Percentiles rank a stretch among this genome's conserved stretches.
Evolutionary conservation across 352 stramenopile species (phyloP).

Genomic region (Aphanomyces cochlioides): DNA sequence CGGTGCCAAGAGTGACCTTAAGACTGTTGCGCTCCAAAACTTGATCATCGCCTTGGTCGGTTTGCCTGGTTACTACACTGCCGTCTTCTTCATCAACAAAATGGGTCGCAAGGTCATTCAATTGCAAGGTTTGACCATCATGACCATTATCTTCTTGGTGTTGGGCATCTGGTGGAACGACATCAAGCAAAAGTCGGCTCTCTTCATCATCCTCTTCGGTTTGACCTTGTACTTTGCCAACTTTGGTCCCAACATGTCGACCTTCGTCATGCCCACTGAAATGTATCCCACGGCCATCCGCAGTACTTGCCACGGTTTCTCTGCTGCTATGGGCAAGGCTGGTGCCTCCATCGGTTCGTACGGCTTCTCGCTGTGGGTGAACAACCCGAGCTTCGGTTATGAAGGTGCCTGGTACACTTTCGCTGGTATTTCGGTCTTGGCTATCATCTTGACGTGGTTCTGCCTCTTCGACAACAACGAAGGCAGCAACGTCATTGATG

Average conservation of each 20-base stretch:
- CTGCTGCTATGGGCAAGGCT: constrained; percentile 79
- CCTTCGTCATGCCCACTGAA: constrained; percentile 87
- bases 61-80: constrained; percentile 44
- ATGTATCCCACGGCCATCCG: constrained; percentile 84
- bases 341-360: constrained; percentile 74
- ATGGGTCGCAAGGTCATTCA: constrained; percentile 40
- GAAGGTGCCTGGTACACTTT: constrained; percentile 54
- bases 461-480: constrained; percentile 65
- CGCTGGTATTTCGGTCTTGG: constrained; percentile 42
- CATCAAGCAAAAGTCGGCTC: constrained; percentile 16
- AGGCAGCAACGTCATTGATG: constrained; percentile 53
- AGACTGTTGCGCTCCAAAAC: constrained; percentile 33
- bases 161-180: constrained; percentile 31
- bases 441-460: constrained; percentile 56
- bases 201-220: constrained; percentile 40
- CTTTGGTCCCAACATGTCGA: constrained; percentile 55
- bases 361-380: constrained; percentile 60
- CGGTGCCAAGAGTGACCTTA: constrained; percentile 20
- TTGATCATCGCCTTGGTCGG: constrained; percentile 34
- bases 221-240: constrained; percentile 42
- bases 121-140: constrained; percentile 33
- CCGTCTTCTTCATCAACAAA: constrained; percentile 36
- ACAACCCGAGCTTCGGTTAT: constrained; percentile 56
- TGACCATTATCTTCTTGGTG: constrained; percentile 34
- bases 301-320: constrained; percentile 85